Percentiles rank a stretch among this genome's conserved stretches.
These are phyloP conservation scores for Maudiozyma humilis DNA, from an alignment of 1,139 yeast species.

Conservation along the genomic window DNA sequence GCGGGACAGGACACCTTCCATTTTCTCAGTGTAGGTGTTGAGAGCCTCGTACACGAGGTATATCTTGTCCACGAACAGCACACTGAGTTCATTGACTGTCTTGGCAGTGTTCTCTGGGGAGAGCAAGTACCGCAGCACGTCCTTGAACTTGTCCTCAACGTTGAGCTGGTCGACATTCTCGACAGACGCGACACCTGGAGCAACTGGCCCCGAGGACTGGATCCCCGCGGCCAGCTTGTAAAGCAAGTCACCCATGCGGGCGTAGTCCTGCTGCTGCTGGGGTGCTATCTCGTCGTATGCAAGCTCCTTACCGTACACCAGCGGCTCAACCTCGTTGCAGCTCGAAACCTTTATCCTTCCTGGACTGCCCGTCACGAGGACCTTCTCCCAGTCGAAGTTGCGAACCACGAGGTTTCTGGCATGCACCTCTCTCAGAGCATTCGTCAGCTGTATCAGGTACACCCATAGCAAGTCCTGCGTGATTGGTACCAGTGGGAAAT, in stretches of 20 bases:
- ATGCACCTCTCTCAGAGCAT: conserved; percentile 61
- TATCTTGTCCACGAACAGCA: conserved; percentile 28
- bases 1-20: conserved; percentile 56
- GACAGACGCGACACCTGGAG: conserved; percentile 10
- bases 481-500: conserved; percentile 36
- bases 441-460: conserved; percentile 63
- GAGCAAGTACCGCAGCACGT: conserved; percentile 32
- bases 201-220: conserved; percentile 23
- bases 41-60: conserved; percentile 45
- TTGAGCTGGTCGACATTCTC: conserved; percentile 12
- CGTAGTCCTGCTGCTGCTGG: conserved; percentile 48
- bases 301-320: conserved; percentile 30
- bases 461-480: conserved; percentile 68
- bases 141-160: conserved; percentile 32
- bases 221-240: conserved; percentile 47
- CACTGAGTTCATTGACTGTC: conserved; percentile 22
- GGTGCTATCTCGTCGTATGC: conserved; percentile 21
- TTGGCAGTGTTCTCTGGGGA: conserved; percentile 26
- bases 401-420: conserved; percentile 55
- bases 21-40: conserved; percentile 51
- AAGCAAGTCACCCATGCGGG: conserved; percentile 49
- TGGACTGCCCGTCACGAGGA: conserved; percentile 60
- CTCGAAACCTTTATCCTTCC: conserved; percentile 65
- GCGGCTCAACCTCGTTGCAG: conserved; percentile 64
- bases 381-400: conserved; percentile 54